phyloP scores from a whole-genome alignment of 305 asterid genomes.

The Fraxinus xanthoxyloides region DNA sequence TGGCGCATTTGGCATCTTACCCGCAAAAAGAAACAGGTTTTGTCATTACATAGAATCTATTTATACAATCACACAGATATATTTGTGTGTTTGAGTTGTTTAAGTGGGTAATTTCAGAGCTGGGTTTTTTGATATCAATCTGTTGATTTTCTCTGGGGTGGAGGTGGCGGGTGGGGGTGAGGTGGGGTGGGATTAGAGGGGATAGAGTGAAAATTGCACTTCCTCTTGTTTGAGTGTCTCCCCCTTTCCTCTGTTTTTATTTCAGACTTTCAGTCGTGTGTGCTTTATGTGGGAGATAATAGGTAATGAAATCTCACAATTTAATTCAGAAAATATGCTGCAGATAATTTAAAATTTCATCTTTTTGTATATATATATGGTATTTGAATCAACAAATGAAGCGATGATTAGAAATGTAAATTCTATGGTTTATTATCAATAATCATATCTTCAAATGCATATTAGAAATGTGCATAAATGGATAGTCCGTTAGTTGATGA shows the following conservation, averaged over 20 bases:
- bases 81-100: no score
- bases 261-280: neutral
- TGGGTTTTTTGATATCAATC: neutral
- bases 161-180: no score
- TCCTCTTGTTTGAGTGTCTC: neutral
- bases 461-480: neutral
- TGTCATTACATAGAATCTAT: neutral
- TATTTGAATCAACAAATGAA: neutral
- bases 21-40: slow-evolving; percentile 67
- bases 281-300: neutral
- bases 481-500: neutral
- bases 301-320: neutral
- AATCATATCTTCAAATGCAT: neutral
- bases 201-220: neutral
- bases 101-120: neutral
- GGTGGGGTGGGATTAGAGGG: neutral
- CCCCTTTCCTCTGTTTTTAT: neutral
- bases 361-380: neutral
- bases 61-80: no score
- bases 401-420: neutral
- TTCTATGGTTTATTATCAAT: neutral
- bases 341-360: neutral
- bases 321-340: neutral
- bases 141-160: no score
- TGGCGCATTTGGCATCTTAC: slow-evolving; percentile 84